phyloP scores from a whole-genome alignment of 2,329 filamentous ascomycete genomes.

The Lomentospora prolificans region DNA sequence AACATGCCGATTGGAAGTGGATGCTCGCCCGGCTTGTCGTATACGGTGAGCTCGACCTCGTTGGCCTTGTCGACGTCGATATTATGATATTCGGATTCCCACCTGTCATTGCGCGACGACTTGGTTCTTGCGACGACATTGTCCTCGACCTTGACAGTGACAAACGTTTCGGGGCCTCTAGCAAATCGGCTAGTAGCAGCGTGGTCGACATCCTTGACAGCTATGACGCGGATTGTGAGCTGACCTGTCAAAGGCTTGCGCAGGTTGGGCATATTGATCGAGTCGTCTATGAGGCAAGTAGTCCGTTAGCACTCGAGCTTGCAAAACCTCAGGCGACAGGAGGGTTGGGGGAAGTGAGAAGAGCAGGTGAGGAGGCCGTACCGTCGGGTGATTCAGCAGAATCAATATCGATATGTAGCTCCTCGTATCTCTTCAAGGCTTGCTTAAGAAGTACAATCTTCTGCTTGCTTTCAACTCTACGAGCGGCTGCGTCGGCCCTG shows the following conservation, averaged over 20 bases:
- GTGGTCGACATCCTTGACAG: slow-evolving; percentile 91
- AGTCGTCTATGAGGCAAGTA: slow-evolving; percentile 59
- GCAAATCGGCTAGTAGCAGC: slow-evolving; percentile 76
- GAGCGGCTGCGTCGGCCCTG: slow-evolving; percentile 80
- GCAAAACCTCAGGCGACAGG: neutral
- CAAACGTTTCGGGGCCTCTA: slow-evolving; percentile 85
- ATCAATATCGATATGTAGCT: slow-evolving; percentile 91
- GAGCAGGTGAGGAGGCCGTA: slow-evolving; percentile 25
- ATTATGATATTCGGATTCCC: slow-evolving; percentile 84
- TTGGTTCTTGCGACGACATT: slow-evolving; percentile 80
- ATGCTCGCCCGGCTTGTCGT: slow-evolving; percentile 88
- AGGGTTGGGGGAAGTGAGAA: neutral
- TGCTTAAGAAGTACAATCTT: slow-evolving; percentile 95
- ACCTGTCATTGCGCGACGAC: slow-evolving; percentile 75
- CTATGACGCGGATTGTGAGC: slow-evolving; percentile 74
- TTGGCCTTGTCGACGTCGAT: slow-evolving; percentile 97
- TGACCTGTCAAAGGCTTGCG: slow-evolving; percentile 92
- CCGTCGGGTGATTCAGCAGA: slow-evolving; percentile 68
- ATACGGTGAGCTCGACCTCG: slow-evolving; percentile 94
- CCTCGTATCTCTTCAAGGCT: slow-evolving; percentile 92
- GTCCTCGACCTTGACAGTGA: slow-evolving; percentile 95
- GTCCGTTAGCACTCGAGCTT: neutral
- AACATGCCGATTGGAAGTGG: slow-evolving; percentile 88
- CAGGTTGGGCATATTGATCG: slow-evolving; percentile 88
- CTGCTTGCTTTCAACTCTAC: slow-evolving; percentile 89